Evolutionary conservation across 2,329 filamentous ascomycete genomes (phyloP).

Genomic region (Diplocarpon rosae): DNA sequence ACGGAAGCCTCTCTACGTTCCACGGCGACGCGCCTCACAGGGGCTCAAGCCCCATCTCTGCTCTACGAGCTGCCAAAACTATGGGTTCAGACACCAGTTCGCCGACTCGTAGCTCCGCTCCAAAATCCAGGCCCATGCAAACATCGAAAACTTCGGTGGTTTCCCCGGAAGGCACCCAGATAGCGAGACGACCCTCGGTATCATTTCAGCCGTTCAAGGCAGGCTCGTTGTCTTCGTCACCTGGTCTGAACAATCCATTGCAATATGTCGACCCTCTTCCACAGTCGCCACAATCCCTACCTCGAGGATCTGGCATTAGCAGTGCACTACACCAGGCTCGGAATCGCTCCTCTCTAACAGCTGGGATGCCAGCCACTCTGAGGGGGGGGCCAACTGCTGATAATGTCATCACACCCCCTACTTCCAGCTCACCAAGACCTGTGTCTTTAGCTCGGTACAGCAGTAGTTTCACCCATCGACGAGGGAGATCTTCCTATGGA

Average conservation of each 20-base stretch:
- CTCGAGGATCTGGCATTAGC: slow-evolving; percentile 37
- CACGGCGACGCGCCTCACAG: slow-evolving; percentile 66
- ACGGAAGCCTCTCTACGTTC: slow-evolving; percentile 84
- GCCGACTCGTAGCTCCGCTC: slow-evolving; percentile 41
- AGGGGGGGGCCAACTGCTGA: slow-evolving; percentile 52
- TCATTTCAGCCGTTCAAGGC: slow-evolving; percentile 96
- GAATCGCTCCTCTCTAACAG: slow-evolving; percentile 62
- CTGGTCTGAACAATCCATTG: slow-evolving; percentile 33
- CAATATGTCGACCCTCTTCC: slow-evolving; percentile 29
- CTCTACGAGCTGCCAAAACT: slow-evolving; percentile 57
- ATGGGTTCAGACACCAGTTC: slow-evolving; percentile 51
- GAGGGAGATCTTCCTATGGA: slow-evolving; percentile 65
- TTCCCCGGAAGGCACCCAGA: slow-evolving; percentile 37
- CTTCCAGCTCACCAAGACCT: slow-evolving; percentile 68
- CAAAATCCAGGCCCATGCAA: slow-evolving; percentile 26
- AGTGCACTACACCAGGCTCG: slow-evolving; percentile 41
- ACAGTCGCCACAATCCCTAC: slow-evolving; percentile 43
- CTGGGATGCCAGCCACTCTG: slow-evolving; percentile 64
- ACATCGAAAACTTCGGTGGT: slow-evolving; percentile 27
- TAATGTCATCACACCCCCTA: slow-evolving; percentile 50
- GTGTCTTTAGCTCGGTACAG: slow-evolving; percentile 74
- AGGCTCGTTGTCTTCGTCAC: slow-evolving; percentile 85
- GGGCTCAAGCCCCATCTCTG: slow-evolving; percentile 80
- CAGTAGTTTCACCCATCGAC: slow-evolving; percentile 85
- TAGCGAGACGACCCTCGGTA: slow-evolving; percentile 64